Percentiles rank a stretch among this genome's conserved stretches.
phyloP scores from a whole-genome alignment of 176 grass and related monocot species.

The Chloris gayana region DNA sequence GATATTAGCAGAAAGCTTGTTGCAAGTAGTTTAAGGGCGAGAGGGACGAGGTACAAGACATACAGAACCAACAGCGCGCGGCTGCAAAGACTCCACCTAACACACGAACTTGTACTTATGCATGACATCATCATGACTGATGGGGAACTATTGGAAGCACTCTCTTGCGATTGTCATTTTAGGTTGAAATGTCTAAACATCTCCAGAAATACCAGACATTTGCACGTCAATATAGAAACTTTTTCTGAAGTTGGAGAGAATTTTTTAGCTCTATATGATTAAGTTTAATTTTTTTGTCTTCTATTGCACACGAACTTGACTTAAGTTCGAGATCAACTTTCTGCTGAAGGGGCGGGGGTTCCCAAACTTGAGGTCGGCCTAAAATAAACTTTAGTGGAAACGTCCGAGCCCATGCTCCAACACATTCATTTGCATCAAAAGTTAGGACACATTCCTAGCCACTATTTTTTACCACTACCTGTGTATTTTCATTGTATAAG shows the following conservation, averaged over 20 bases:
- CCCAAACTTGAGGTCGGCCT: slow-evolving; percentile 83
- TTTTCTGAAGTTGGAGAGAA: slow-evolving; percentile 29
- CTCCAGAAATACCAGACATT: not conserved
- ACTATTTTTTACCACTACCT: not conserved
- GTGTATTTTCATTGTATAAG: not conserved
- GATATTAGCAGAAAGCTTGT: slow-evolving; percentile 48
- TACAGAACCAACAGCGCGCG: slow-evolving; percentile 67
- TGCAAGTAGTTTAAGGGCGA: slow-evolving; percentile 52
- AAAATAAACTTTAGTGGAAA: not conserved
- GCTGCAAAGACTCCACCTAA: slow-evolving; percentile 62
- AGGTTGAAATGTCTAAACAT: slow-evolving; percentile 5
- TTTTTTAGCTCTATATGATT: not conserved
- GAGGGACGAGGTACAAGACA: slow-evolving; percentile 70
- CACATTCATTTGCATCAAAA: not conserved
- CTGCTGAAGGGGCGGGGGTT: slow-evolving; percentile 63
- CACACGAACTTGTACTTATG: slow-evolving; percentile 69
- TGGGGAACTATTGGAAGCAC: not conserved
- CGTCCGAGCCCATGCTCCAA: slow-evolving; percentile 24
- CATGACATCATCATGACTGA: slow-evolving; percentile 54
- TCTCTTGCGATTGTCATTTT: not conserved
- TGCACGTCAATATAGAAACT: slow-evolving; percentile 1
- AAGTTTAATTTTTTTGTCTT: not conserved
- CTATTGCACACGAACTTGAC: slow-evolving; percentile 71
- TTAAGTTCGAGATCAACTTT: slow-evolving; percentile 65
- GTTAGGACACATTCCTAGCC: not conserved